phyloP scores from a whole-genome alignment of 306 rosid species.

The Morella rubra region DNA sequence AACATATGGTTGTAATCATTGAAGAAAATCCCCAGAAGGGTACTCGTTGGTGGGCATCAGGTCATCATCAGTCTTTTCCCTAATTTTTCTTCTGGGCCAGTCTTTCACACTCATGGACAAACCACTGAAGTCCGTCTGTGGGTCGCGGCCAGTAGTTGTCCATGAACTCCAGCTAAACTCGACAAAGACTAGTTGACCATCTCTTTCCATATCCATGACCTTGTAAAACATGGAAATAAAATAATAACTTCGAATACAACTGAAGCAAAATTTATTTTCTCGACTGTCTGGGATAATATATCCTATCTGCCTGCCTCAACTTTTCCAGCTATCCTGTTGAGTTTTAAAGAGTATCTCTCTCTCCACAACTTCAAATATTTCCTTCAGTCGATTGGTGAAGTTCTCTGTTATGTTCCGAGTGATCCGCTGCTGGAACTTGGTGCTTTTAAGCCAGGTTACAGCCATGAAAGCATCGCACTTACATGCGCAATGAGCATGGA shows the following conservation, averaged over 20 bases:
- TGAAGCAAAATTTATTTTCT: neutral
- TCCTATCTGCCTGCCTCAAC: too few relatives aligned
- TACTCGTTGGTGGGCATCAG: too few relatives aligned
- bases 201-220: neutral
- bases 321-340: slow-evolving; percentile 3
- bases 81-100: too few relatives aligned
- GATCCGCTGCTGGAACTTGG: slow-evolving; percentile 62
- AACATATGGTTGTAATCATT: too few relatives aligned
- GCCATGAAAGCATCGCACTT: slow-evolving; percentile 56
- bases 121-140: too few relatives aligned
- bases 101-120: too few relatives aligned
- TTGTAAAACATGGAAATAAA: neutral
- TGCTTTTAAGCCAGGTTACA: slow-evolving; percentile 64
- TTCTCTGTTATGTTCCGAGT: slow-evolving; percentile 51
- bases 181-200: neutral
- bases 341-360: slow-evolving; percentile 52
- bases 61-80: too few relatives aligned
- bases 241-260: neutral
- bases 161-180: neutral
- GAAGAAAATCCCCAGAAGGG: too few relatives aligned
- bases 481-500: slow-evolving; percentile 47
- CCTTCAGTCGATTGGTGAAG: slow-evolving; percentile 44
- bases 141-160: neutral
- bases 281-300: too few relatives aligned
- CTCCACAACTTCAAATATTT: slow-evolving; percentile 52